phyloP scores from a whole-genome alignment of 768 basidiomycete species.

The Cystobasidium onofrii region DNA sequence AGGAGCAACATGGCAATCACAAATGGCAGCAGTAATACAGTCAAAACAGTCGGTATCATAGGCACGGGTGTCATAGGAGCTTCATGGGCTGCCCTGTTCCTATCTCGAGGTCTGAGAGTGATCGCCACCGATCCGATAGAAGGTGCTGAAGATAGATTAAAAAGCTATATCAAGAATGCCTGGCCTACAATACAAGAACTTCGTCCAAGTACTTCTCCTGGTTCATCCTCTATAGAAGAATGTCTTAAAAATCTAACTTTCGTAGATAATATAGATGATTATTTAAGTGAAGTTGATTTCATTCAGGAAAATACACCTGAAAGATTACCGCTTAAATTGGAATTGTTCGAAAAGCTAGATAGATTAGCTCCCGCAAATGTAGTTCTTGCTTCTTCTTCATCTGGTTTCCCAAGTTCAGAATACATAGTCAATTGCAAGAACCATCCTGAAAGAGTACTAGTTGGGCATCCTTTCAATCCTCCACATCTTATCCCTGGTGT shows the following conservation, averaged over 20 bases:
- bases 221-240: neutral
- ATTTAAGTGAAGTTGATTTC: constrained; percentile 3
- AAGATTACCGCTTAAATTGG: neutral
- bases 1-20: neutral
- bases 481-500: constrained; percentile 9
- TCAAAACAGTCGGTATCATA: constrained; percentile 2
- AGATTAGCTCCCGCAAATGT: neutral
- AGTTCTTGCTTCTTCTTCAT: constrained; percentile 10
- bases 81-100: constrained; percentile 3
- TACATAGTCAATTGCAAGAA: neutral
- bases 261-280: neutral
- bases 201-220: neutral
- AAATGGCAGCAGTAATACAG: neutral
- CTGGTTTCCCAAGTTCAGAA: constrained; percentile 2
- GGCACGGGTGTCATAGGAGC: constrained; percentile 2
- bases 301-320: constrained; percentile 14
- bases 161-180: neutral
- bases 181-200: neutral
- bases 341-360: neutral
- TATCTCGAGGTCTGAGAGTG: constrained; percentile 4
- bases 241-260: neutral
- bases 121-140: neutral
- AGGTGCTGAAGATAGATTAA: neutral
- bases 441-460: neutral
- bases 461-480: constrained; percentile 20